Evolutionary conservation across 2,329 filamentous ascomycete species (phyloP).

Genomic region (Fusarium neocosmosporiellum): DNA sequence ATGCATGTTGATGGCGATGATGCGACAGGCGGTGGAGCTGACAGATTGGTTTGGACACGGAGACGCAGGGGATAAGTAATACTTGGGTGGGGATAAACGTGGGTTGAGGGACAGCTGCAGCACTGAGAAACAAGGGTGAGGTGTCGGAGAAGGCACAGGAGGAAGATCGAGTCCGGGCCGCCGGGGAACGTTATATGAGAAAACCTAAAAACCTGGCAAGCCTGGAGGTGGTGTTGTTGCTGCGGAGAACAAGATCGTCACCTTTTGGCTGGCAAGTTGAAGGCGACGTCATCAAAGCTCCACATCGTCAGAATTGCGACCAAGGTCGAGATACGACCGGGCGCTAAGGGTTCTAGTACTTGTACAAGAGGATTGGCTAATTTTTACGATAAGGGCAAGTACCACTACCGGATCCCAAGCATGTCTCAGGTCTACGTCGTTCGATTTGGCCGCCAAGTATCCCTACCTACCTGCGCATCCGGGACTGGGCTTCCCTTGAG

Average conservation of each 20-base stretch:
- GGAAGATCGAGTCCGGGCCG: slow-evolving; percentile 35
- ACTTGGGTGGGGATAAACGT: slow-evolving; percentile 34
- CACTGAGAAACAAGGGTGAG: slow-evolving; percentile 38
- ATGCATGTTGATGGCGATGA: slow-evolving; percentile 75
- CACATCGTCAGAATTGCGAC: slow-evolving; percentile 36
- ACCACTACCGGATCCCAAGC: slow-evolving; percentile 19
- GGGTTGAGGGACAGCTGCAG: slow-evolving; percentile 30
- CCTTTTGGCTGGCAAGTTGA: slow-evolving; percentile 36
- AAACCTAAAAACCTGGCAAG: slow-evolving; percentile 36
- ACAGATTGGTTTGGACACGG: slow-evolving; percentile 26
- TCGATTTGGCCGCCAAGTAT: slow-evolving; percentile 23
- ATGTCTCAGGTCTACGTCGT: slow-evolving; percentile 37
- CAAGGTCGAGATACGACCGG: slow-evolving; percentile 19
- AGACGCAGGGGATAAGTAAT: slow-evolving; percentile 35
- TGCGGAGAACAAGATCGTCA: slow-evolving; percentile 47
- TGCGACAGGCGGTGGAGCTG: slow-evolving; percentile 39
- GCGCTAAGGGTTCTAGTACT: slow-evolving; percentile 17
- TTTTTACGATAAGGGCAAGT: not conserved
- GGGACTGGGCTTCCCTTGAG: slow-evolving; percentile 25
- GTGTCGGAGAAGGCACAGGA: slow-evolving; percentile 26
- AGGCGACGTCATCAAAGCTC: slow-evolving; percentile 43
- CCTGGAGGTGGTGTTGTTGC: slow-evolving; percentile 41
- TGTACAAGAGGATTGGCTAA: slow-evolving; percentile 13
- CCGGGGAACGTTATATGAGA: slow-evolving; percentile 44
- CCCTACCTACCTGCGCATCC: slow-evolving; percentile 25